Evolutionary conservation across 2,329 filamentous ascomycete species (phyloP), one percentile per base, ranked within the genome.

Genomic region (Westerdykella aurantiaca): DNA sequence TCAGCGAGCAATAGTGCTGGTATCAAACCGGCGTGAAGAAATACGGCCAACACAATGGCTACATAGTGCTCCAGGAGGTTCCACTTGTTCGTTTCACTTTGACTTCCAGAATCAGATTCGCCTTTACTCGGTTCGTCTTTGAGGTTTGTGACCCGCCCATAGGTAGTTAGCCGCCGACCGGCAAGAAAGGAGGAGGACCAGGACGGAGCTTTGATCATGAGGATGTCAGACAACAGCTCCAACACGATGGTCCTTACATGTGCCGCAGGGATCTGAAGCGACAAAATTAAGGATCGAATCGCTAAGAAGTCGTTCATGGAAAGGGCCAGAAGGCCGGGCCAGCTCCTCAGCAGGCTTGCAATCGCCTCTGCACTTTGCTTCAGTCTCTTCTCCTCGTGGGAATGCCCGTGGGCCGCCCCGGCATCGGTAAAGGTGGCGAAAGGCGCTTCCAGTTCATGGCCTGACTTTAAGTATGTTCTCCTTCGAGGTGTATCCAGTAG

Each of bases 111-210:
- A 16, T 77, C 72, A 29, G 61, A 60, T 14, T 68, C 62, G 7
- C n/a, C 33, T 31, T 77, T 68, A 45, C 74, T 74, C 6, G 72
- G 63, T 17, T 77, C 72, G 25, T 82, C 76, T 53, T 87, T 88
- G 41, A 97, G 72, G 48, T 88, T 93, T 6, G 88, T 83, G 31
- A 97, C 90, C 56, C 94, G 80, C n/a, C 90, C 91, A 64, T 98
- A 98, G 0, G 93, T 98, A 0, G 94, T 98, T 38, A 98, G 74
- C 47, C 94, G 79, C 52, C 93, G 81, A 6, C 93, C 94, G 31
- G 94, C 93, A 38, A 98, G 78, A 64, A 95, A 98, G 0, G 91
- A 94, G 0, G 88, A 90, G 6, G 93, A 94, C 93, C 93, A 98
- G 7, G 89, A 83, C 35, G 93, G 82, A 46, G 90, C 85, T 56